A percentile compares a stretch with the other conserved stretches of the same genome.
Evolutionary conservation across 73 alveolate species (phyloP).

Genomic region (Stentor coeruleus): DNA sequence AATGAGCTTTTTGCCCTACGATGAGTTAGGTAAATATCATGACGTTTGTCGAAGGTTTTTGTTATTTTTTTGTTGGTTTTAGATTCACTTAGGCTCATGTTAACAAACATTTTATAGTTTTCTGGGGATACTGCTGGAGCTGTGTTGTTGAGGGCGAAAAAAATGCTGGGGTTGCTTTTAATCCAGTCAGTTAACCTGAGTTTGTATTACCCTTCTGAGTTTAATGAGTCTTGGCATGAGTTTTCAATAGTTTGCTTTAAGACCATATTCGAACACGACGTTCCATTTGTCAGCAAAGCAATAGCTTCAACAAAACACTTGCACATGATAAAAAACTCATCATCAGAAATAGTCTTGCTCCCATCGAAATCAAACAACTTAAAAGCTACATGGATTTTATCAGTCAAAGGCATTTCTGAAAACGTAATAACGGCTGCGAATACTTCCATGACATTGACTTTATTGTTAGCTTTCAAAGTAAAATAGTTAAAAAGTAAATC

Average conservation of each 20-base stretch:
- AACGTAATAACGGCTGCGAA: background rate
- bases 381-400: background rate
- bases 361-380: slow-evolving; percentile 14
- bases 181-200: background rate
- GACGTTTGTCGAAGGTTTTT: no score
- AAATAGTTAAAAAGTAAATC: background rate
- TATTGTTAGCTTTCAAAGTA: background rate
- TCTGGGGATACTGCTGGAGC: no score
- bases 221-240: no score
- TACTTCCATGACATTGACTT: background rate
- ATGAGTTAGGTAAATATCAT: no score
- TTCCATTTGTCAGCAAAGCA: background rate
- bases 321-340: slow-evolving; percentile 13
- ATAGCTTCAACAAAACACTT: background rate
- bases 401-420: background rate
- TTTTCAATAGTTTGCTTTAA: background rate
- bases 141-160: background rate
- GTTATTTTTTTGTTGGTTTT: no score
- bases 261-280: background rate
- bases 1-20: background rate
- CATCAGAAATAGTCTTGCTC: background rate
- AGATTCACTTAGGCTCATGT: no score
- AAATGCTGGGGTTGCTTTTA: background rate
- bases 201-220: background rate
- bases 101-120: no score